Conservation (phyloP, 78 protist species). For the Capsaspora owczarzaki region DNA sequence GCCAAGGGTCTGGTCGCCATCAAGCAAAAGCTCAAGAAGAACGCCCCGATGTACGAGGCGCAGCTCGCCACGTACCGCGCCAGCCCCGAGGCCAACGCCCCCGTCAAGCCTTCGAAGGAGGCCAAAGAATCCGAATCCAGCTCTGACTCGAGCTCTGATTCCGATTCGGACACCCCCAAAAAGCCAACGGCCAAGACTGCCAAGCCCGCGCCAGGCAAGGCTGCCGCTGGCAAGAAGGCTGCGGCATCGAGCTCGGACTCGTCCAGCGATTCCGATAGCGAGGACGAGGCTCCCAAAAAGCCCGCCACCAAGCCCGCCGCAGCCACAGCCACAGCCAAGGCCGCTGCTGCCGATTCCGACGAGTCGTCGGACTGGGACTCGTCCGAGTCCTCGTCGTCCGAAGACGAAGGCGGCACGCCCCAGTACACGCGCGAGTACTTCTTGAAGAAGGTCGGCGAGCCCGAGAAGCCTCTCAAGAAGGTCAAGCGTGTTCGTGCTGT, state of each 20-base stretch:
- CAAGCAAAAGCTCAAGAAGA: conserved; percentile 49
- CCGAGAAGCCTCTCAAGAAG: not conserved
- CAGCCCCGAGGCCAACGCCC: not conserved
- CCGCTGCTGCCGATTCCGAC: not conserved
- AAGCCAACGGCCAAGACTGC: not conserved
- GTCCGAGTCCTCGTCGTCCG: not conserved
- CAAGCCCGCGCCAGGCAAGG: not conserved
- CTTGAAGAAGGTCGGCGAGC: not conserved
- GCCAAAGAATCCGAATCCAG: no score
- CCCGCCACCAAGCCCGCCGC: not conserved
- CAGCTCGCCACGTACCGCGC: not conserved
- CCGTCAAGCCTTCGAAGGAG: not conserved
- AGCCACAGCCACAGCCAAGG: no score
- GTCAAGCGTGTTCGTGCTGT: no score
- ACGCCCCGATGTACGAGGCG: conserved; percentile 29
- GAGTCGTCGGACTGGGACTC: not conserved
- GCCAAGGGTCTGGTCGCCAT: conserved; percentile 39
- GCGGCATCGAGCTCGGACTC: conserved; percentile 3
- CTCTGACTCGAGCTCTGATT: no score
- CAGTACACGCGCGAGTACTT: not conserved
- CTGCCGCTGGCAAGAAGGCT: not conserved
- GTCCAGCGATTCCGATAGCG: not conserved
- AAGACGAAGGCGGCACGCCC: not conserved
- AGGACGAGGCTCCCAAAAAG: not conserved
- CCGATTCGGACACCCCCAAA: not conserved